Evolutionary conservation across 164 flowering plant species (phyloP).

Genomic region (Taxillus chinensis): DNA sequence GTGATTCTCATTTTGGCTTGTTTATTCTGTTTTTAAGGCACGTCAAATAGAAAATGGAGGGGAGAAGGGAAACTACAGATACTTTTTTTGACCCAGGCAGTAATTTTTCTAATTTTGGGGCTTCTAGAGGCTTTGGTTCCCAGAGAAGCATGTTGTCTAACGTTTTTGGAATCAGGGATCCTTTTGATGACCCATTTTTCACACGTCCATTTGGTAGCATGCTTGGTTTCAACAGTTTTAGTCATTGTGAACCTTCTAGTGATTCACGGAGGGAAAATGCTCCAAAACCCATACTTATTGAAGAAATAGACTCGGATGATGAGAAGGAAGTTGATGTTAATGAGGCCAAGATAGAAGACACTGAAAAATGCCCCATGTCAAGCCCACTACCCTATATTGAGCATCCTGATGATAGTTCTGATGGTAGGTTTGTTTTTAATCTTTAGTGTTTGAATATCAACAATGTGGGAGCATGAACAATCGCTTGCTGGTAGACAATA

Average conservation of each 20-base stretch:
- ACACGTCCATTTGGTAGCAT: slow-evolving; percentile 46
- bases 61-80: slow-evolving; percentile 28
- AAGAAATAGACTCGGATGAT: slow-evolving; percentile 57
- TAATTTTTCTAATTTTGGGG: slow-evolving; percentile 28
- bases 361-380: slow-evolving; percentile 19
- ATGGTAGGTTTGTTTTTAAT: slow-evolving; percentile 26
- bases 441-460: not conserved
- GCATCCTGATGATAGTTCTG: slow-evolving; percentile 57
- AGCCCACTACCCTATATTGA: slow-evolving; percentile 46
- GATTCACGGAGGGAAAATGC: slow-evolving; percentile 5
- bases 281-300: slow-evolving; percentile 38
- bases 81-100: slow-evolving; percentile 23
- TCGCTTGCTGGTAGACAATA: too few species aligned
- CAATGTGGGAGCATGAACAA: too few species aligned
- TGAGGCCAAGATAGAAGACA: slow-evolving; percentile 11
- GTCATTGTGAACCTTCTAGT: slow-evolving; percentile 11
- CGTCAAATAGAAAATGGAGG: slow-evolving; percentile 30
- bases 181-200: slow-evolving; percentile 68
- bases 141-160: slow-evolving; percentile 20
- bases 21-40: not conserved
- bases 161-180: slow-evolving; percentile 39
- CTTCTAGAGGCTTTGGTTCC: slow-evolving; percentile 25
- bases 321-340: slow-evolving; percentile 17
- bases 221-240: slow-evolving; percentile 23
- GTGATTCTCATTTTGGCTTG: too few species aligned